phyloP scores from a whole-genome alignment of 306 rosid species.

The Comarum palustre region DNA sequence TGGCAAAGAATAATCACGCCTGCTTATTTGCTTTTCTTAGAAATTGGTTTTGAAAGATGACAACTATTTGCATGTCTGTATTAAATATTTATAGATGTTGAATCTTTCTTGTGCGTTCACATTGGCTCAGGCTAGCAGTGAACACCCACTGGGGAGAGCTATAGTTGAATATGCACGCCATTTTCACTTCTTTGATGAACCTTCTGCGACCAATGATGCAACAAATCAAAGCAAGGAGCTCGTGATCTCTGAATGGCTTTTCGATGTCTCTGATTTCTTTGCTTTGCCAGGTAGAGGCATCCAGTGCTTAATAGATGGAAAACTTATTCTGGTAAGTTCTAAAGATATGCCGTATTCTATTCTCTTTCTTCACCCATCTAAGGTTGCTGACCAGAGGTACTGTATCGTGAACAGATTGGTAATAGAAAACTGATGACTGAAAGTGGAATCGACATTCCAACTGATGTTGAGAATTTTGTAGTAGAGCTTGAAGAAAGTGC shows the following conservation, averaged over 20 bases:
- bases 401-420: slow-evolving; percentile 66
- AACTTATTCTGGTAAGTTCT: slow-evolving; percentile 55
- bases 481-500: slow-evolving; percentile 89
- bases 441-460: slow-evolving; percentile 62
- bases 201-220: slow-evolving; percentile 40
- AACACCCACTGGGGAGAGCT: slow-evolving; percentile 94
- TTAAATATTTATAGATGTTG: background rate
- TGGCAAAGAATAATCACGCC: background rate
- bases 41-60: background rate
- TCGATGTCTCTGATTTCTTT: slow-evolving; percentile 66
- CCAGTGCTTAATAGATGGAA: slow-evolving; percentile 63
- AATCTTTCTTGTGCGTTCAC: background rate
- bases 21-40: background rate
- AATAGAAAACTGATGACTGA: slow-evolving; percentile 82
- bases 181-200: slow-evolving; percentile 80
- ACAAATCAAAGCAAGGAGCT: slow-evolving; percentile 39
- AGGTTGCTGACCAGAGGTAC: slow-evolving; percentile 31
- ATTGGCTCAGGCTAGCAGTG: slow-evolving; percentile 81
- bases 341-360: background rate
- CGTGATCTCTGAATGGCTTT: slow-evolving; percentile 67
- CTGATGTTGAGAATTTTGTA: slow-evolving; percentile 64
- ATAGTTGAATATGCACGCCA: slow-evolving; percentile 84
- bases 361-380: slow-evolving; percentile 19
- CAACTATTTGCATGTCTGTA: slow-evolving; percentile 4
- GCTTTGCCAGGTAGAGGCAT: slow-evolving; percentile 89